Percentiles rank a stretch among this genome's conserved stretches.
phyloP scores from a whole-genome alignment of 768 basidiomycete species.

The Kwoniella botswanensis region DNA sequence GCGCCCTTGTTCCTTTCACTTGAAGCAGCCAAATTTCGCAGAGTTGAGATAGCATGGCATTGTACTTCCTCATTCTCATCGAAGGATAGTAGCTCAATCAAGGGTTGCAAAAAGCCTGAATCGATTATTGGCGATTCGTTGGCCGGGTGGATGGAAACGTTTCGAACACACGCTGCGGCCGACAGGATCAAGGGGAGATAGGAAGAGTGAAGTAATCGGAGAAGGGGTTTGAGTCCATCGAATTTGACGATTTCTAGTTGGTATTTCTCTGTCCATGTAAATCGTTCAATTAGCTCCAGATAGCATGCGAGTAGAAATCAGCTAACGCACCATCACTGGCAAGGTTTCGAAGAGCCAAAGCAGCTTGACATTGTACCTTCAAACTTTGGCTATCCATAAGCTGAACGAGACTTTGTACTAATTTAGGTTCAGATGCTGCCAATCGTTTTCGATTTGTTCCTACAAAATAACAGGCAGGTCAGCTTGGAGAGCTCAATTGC shows the following conservation, averaged over 20 bases:
- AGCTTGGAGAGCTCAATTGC: not conserved
- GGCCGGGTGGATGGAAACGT: constrained; percentile 96
- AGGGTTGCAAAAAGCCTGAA: constrained; percentile 91
- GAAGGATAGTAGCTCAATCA: constrained; percentile 94
- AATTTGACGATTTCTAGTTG: constrained; percentile 97
- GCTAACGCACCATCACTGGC: constrained; percentile 83
- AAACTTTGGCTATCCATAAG: constrained; percentile 97
- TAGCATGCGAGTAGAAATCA: not conserved
- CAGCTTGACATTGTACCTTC: constrained; percentile 98
- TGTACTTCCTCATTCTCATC: constrained; percentile 99
- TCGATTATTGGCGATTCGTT: constrained; percentile 99
- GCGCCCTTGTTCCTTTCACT: constrained; percentile 98
- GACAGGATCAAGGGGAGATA: constrained; percentile 98
- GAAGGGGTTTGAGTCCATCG: constrained; percentile 85
- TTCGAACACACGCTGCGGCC: constrained; percentile 96
- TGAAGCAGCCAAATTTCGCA: constrained; percentile 94
- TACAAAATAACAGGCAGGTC: constrained; percentile 45
- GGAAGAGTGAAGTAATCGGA: constrained; percentile 92
- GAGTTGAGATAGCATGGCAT: constrained; percentile 96
- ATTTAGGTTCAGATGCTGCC: constrained; percentile 88
- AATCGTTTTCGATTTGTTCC: constrained; percentile 91
- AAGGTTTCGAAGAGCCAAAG: constrained; percentile 90
- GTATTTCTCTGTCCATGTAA: constrained; percentile 77
- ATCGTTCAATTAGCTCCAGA: no score
- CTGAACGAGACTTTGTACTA: constrained; percentile 88